Evolutionary conservation across 2,329 filamentous ascomycete genomes (phyloP), one percentile per base, ranked within the genome.

Genomic region (Nemania abortiva): DNA sequence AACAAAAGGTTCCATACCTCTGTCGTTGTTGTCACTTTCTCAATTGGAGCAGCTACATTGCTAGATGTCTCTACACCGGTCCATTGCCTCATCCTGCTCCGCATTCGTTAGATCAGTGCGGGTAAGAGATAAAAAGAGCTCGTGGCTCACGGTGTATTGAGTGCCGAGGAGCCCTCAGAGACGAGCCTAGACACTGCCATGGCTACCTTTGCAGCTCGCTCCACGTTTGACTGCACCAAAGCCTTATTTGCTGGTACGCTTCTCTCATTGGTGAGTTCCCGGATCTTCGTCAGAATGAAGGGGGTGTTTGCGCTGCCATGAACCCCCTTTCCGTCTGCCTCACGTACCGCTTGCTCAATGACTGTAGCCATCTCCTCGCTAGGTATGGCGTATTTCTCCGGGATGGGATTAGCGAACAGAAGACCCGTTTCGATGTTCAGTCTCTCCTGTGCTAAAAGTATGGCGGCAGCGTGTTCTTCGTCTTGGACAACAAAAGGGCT

Each of bases 351-450:
- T 74, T 88, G 85, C 70, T 88, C 85, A 73, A 96, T 93, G 49
- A 90, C 86, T 27, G 80, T 81, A 72, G 92, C 87, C 87, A 96
- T 95, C 75, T 93, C 88, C 6, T 83, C 80, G 66, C 90, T 89
- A 0, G 92, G 88, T 57, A 98, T 91, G 18, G 89, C 91, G 74
- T 86, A 83, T 67, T 92, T 84, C 62, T 87, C 83, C 0, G 94
- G 92, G 42, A 97, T 92, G 0, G 95, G 95, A 77, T 97, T 98
- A 65, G 95, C 95, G 77, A 99, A 95, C 66, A 95, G 84, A 63
- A 98, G 82, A 9, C 95, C 96, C 1, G 93, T 94, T 69, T 90
- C 87, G 37, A 98, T 87, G 5, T 87, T 87, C 15, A 97, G 84
- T 59, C 82, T 84, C 74, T 91, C 87, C 82, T 97, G 93, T 0